Percentiles rank a stretch among this genome's conserved stretches.
These are phyloP conservation scores for Pythium plurisporium DNA, from an alignment of 352 stramenopile genomes.

Conservation along the genomic window DNA sequence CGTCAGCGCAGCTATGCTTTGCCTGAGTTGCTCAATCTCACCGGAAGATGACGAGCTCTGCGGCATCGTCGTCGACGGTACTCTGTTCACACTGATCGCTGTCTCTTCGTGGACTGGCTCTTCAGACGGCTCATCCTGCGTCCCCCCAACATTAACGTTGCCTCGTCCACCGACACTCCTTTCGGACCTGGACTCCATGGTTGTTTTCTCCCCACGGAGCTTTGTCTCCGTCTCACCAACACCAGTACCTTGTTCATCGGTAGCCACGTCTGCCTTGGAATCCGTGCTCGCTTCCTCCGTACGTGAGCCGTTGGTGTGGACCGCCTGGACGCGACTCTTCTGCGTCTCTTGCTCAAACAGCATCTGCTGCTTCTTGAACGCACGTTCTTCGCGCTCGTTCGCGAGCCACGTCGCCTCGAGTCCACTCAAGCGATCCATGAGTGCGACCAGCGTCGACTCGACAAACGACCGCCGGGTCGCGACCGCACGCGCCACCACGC, in stretches of 20 bases:
- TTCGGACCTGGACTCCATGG: no score
- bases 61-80: no score
- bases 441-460: slow-evolving; percentile 5
- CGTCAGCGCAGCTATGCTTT: neutral
- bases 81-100: no score
- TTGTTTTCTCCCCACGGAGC: no score
- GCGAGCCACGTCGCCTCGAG: slow-evolving; percentile 3
- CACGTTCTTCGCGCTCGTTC: slow-evolving; percentile 5
- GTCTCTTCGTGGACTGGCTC: no score
- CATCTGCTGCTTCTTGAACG: neutral
- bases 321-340: neutral
- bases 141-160: neutral
- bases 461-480: slow-evolving; percentile 2
- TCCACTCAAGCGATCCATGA: neutral
- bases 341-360: neutral
- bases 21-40: neutral
- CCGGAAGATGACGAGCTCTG: no score
- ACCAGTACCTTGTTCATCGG: no score
- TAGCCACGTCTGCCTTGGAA: neutral
- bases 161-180: neutral
- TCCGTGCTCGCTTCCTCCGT: no score
- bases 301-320: no score
- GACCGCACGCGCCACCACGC: neutral
- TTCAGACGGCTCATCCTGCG: neutral
- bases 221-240: no score